phyloP scores from a whole-genome alignment of 345 rosid genomes.

The Barbarea vulgaris region DNA sequence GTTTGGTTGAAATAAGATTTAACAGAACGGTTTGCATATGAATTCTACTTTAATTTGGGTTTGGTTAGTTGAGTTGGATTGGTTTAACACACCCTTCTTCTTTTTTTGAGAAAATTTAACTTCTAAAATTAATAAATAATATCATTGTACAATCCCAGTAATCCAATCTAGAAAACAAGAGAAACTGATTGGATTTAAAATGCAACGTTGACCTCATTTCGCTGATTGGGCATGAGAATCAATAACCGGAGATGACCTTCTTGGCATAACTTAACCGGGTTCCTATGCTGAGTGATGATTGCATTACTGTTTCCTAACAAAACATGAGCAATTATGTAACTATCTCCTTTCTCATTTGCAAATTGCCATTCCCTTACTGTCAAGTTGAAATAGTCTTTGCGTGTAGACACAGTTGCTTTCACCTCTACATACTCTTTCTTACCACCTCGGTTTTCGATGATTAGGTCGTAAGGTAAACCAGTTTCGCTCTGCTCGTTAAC shows the following conservation, averaged over 20 bases:
- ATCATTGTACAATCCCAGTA: not conserved
- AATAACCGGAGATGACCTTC: slow-evolving; percentile 65
- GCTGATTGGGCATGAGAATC: slow-evolving; percentile 65
- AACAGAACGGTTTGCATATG: not conserved
- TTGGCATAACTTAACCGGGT: slow-evolving; percentile 76
- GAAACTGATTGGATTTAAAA: slow-evolving; percentile 8
- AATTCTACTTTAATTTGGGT: not conserved
- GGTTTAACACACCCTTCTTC: not conserved
- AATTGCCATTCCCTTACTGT: slow-evolving; percentile 85
- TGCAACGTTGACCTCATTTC: slow-evolving; percentile 28
- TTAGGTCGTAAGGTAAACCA: slow-evolving; percentile 78
- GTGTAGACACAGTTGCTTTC: slow-evolving; percentile 71
- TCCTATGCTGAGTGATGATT: slow-evolving; percentile 50
- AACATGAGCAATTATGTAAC: slow-evolving; percentile 68
- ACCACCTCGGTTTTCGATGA: slow-evolving; percentile 43
- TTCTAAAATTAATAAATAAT: not conserved
- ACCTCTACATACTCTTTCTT: slow-evolving; percentile 70
- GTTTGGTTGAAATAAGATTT: not conserved
- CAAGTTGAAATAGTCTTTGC: slow-evolving; percentile 81
- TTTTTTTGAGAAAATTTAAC: not conserved
- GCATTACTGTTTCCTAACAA: slow-evolving; percentile 57
- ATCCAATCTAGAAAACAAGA: not conserved
- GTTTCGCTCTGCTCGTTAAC: slow-evolving; percentile 75
- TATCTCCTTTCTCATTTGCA: slow-evolving; percentile 63
- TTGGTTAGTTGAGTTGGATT: not conserved